Evolutionary conservation across 2,329 filamentous ascomycete genomes (phyloP), one percentile per base, ranked within the genome.

Genomic region (Escovopsis sp.): DNA sequence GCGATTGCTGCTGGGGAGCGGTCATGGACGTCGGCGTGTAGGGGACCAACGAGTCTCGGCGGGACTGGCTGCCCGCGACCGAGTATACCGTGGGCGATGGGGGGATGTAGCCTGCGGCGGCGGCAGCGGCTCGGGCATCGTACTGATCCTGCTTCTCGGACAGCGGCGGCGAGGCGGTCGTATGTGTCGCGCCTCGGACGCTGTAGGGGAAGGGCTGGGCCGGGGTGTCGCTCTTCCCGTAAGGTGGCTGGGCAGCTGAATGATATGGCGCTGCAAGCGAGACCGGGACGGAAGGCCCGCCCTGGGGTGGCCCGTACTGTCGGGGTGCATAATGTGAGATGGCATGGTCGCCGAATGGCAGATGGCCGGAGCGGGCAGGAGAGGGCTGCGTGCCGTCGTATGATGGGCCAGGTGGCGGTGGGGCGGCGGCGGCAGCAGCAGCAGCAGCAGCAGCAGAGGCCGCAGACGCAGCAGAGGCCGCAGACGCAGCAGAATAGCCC

Each of bases 231-330:
- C 49, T 39, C 39, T 51, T 52, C 23, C 39, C 48, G 45, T 65
- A 63, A 2, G 61, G 56, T n/a, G 58, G 57, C 10, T 60, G 55
- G n/a, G 56, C 49, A 29, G 55, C 36, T 1, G 56, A 45, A 15
- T 55, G 45, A 23, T 59, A 60, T 2, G 53, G 48, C 2, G 51
- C 45, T 17, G 48, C 48, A 13, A 57, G 50, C 10, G 56, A 54
- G 3, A 53, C 43, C 4, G 59, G 57, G 40, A 47, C 48, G 35
- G 47, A 52, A 37, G 51, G 50, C 2, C 44, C 38, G 19, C 45
- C 40, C 31, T 53, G 51, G 27, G 61, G 55, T 29, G 57, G 53
- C 4, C 14, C 39, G 42, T 67, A 68, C 15, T 48, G 51, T 32
- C 48, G 50, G 37, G 54, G 48, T n/a, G 48, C 38, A 35, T 64